Conservation (phyloP, 768 basidiomycete genomes). For the Symmetrospora coprosmae region DNA sequence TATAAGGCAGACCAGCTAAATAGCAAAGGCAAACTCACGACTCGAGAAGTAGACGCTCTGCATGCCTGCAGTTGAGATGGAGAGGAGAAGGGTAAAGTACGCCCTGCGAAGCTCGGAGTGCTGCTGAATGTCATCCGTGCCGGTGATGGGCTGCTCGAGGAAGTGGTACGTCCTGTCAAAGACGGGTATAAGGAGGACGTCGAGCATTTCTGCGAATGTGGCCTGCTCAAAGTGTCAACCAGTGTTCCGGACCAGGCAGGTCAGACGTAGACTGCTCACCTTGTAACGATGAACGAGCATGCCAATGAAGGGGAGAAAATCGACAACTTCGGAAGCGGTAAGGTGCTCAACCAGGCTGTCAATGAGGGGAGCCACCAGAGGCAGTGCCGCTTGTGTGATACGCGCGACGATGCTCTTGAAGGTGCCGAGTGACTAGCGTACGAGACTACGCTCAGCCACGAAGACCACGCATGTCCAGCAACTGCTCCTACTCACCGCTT, state of each 20-base stretch:
- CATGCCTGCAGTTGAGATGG: slow-evolving; percentile 64
- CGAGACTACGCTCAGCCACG: not conserved
- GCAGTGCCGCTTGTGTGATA: slow-evolving; percentile 69
- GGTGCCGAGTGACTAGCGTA: slow-evolving; percentile 64
- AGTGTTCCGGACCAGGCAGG: too few species aligned
- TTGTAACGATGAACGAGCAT: slow-evolving; percentile 80
- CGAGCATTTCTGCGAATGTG: slow-evolving; percentile 73
- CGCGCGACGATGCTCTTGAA: slow-evolving; percentile 85
- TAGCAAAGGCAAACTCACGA: slow-evolving; percentile 46
- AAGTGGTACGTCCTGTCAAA: slow-evolving; percentile 64
- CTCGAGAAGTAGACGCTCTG: slow-evolving; percentile 74
- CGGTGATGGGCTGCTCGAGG: slow-evolving; percentile 61
- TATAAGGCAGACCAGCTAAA: slow-evolving; percentile 32
- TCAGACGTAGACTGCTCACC: slow-evolving; percentile 40
- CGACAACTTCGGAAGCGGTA: slow-evolving; percentile 78
- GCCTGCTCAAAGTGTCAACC: slow-evolving; percentile 41
- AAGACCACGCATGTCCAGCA: not conserved
- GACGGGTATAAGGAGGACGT: slow-evolving; percentile 76
- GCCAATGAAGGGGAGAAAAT: slow-evolving; percentile 90
- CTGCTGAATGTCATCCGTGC: slow-evolving; percentile 70
- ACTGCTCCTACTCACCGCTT: slow-evolving; percentile 61
- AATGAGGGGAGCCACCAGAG: slow-evolving; percentile 78
- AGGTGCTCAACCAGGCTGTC: slow-evolving; percentile 77
- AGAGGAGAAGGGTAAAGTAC: slow-evolving; percentile 68
- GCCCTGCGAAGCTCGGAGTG: slow-evolving; percentile 74